Percentiles rank a stretch among this genome's conserved stretches.
These are phyloP conservation scores for Physcomitrium patens DNA, from an alignment of 225 moss, liverwort and hornwort species.

Conservation along the genomic window DNA sequence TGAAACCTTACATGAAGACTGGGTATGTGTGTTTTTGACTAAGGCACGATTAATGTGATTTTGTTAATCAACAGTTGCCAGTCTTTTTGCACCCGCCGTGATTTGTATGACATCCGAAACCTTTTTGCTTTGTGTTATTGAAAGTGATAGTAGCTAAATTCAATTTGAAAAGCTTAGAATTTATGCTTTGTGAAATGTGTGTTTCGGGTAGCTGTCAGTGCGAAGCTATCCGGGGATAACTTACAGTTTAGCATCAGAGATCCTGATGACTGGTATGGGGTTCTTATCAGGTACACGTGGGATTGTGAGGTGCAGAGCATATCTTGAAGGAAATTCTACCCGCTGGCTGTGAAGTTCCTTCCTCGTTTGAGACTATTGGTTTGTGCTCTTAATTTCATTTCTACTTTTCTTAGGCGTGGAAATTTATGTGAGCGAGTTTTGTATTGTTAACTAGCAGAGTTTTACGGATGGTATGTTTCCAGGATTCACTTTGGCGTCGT, in stretches of 20 bases:
- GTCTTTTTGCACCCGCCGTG: background rate
- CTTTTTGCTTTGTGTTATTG: background rate
- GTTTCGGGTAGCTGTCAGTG: background rate
- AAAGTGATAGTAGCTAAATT: background rate
- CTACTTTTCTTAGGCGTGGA: background rate
- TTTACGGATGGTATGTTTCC: constrained; percentile 8
- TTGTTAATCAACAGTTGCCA: background rate
- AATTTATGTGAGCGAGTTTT: constrained; percentile 18
- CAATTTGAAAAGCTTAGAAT: background rate
- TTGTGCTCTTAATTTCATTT: constrained; percentile 26
- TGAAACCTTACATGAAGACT: background rate
- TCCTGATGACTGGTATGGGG: constrained; percentile 39
- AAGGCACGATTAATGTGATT: background rate
- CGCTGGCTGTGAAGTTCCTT: constrained; percentile 84
- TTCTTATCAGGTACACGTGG: constrained; percentile 52
- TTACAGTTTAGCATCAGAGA: constrained; percentile 39
- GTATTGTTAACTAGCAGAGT: background rate
- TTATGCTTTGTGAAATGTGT: constrained; percentile 10
- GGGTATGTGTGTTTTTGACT: background rate
- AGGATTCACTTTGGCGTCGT: constrained; percentile 4
- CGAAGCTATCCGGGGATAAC: constrained; percentile 8
- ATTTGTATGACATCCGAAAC: background rate
- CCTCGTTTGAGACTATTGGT: constrained; percentile 98
- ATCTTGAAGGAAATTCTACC: constrained; percentile 90
- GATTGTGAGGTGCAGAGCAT: constrained; percentile 76